Percentiles rank a stretch among this genome's conserved stretches.
Evolutionary conservation across 192 early-diverging fungal species (phyloP).

Genomic region (Coemansia sp.): DNA sequence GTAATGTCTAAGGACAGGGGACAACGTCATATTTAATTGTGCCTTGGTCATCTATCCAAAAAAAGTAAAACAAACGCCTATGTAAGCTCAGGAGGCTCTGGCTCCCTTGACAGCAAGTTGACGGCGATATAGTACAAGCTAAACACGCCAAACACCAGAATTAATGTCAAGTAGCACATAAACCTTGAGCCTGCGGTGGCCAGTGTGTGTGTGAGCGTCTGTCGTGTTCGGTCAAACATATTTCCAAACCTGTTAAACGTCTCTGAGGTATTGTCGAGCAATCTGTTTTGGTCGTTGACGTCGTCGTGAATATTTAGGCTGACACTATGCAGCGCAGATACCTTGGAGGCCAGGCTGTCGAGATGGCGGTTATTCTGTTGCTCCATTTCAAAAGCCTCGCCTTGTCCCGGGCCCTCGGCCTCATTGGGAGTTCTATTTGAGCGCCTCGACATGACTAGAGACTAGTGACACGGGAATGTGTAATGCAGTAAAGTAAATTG

Average conservation of each 20-base stretch:
- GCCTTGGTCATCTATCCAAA: neutral
- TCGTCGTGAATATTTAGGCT: slow-evolving; percentile 51
- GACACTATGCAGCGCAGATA: slow-evolving; percentile 46
- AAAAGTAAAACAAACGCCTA: neutral
- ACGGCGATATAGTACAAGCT: slow-evolving; percentile 46
- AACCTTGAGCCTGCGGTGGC: slow-evolving; percentile 46
- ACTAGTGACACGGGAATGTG: neutral
- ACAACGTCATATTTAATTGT: neutral
- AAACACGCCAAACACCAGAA: slow-evolving; percentile 37
- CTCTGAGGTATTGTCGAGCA: slow-evolving; percentile 39
- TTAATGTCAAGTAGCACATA: slow-evolving; percentile 43
- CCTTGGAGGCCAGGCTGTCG: slow-evolving; percentile 48
- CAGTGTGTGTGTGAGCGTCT: slow-evolving; percentile 43
- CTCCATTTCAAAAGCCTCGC: slow-evolving; percentile 51
- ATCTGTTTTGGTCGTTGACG: slow-evolving; percentile 44
- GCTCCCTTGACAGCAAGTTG: slow-evolving; percentile 19
- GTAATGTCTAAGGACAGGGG: neutral
- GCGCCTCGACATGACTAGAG: slow-evolving; percentile 36
- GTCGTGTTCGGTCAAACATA: slow-evolving; percentile 50
- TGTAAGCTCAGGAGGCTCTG: slow-evolving; percentile 24
- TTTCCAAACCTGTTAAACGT: slow-evolving; percentile 52
- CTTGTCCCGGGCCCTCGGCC: slow-evolving; percentile 18
- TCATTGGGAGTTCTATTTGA: slow-evolving; percentile 40
- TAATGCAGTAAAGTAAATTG: neutral
- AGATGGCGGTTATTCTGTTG: slow-evolving; percentile 50